A percentile compares a stretch with the other conserved stretches of the same genome.
Conservation (phyloP, 2,329 filamentous ascomycete genomes). For the Xylaria sp. region DNA sequence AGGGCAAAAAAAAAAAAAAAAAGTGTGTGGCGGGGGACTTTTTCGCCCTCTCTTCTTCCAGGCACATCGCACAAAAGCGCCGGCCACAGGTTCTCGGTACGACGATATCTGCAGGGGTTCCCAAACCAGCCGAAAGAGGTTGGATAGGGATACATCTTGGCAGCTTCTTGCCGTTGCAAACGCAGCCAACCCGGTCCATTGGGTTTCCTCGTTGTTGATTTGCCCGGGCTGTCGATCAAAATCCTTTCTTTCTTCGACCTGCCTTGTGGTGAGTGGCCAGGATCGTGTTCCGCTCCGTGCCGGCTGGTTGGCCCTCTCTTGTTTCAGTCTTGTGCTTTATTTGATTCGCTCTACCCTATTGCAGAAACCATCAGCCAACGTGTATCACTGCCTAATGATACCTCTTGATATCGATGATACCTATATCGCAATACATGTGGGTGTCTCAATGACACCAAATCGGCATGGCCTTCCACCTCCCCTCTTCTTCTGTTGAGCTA, state of each 20-base stretch:
- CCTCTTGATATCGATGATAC: not conserved
- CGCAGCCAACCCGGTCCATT: slow-evolving; percentile 1
- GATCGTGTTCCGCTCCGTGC: slow-evolving; percentile 5
- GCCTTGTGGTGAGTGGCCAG: slow-evolving; percentile 20
- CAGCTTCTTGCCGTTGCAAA: no score
- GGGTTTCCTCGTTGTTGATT: slow-evolving; percentile 15
- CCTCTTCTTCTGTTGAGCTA: not conserved
- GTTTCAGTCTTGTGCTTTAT: slow-evolving; percentile 17
- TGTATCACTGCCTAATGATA: slow-evolving; percentile 11
- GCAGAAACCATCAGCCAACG: not conserved
- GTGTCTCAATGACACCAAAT: not conserved
- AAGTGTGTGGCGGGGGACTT: slow-evolving; percentile 2
- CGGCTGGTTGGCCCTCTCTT: not conserved
- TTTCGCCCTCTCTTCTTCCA: not conserved
- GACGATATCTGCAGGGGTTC: slow-evolving; percentile 24
- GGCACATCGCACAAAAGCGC: slow-evolving; percentile 5
- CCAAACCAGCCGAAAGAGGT: slow-evolving; percentile 9
- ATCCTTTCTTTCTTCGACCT: not conserved
- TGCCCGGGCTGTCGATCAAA: slow-evolving; percentile 17
- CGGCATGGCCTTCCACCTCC: not conserved
- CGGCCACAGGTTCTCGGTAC: slow-evolving; percentile 12
- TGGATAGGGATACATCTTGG: slow-evolving; percentile 1
- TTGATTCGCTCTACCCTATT: slow-evolving; percentile 12
- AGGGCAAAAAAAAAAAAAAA: not conserved
- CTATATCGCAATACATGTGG: not conserved